Percentiles rank a stretch among this genome's conserved stretches.
phyloP scores from a whole-genome alignment of 106 monocot genomes.

The Dactylorhiza incarnata region DNA sequence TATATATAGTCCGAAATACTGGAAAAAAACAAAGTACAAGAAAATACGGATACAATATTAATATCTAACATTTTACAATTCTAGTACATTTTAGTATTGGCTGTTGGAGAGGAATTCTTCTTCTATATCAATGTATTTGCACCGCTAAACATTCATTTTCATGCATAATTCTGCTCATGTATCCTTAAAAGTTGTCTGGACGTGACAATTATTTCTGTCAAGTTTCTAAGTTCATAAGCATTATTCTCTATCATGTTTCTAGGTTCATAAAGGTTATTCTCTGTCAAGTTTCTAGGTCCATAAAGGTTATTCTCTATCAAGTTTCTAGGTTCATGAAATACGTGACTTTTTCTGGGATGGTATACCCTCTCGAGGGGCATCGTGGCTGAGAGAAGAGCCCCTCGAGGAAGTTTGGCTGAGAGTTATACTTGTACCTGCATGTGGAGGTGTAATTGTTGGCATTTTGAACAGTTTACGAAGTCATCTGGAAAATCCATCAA shows the following conservation, averaged over 20 bases:
- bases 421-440: conserved; percentile 61
- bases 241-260: not conserved
- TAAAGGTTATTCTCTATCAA: conserved; percentile 1
- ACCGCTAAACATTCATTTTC: not conserved
- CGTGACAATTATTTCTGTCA: not conserved
- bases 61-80: not conserved
- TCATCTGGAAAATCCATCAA: conserved; percentile 26
- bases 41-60: too few species aligned
- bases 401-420: conserved; percentile 68
- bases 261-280: conserved; percentile 1
- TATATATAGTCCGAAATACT: too few species aligned
- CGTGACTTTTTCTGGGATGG: conserved; percentile 85
- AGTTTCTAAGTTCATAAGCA: not conserved
- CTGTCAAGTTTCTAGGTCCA: not conserved
- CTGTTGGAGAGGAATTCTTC: not conserved
- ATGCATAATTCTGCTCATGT: not conserved
- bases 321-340: conserved; percentile 71
- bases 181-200: not conserved
- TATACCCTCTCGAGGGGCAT: conserved; percentile 71
- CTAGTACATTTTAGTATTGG: not conserved
- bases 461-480: conserved; percentile 47
- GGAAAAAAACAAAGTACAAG: too few species aligned
- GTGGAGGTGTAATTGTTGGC: conserved; percentile 68
- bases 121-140: not conserved
- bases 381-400: conserved; percentile 88